Evolutionary conservation across 2,329 filamentous ascomycete genomes (phyloP), one percentile per base, ranked within the genome.

Genomic region (Fusarium verrucosum): DNA sequence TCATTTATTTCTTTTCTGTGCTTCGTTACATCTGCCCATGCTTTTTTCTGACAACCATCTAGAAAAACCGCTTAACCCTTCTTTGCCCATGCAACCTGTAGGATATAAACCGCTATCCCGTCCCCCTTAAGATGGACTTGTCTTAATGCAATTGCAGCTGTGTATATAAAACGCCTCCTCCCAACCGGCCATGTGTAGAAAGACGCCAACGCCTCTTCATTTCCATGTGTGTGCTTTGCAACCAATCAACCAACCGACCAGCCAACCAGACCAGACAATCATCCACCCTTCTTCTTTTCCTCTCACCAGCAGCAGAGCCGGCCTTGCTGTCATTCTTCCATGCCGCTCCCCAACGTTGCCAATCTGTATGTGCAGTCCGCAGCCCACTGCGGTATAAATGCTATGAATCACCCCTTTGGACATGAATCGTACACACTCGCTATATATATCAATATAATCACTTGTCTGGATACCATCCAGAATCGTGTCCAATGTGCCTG

Each of bases 161-260:
- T 70, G 63, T 69, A 66, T 71, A 71, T 70, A 69, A 69, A 71
- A 72, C 70, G 70, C 70, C 70, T 65, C 66, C 54, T 60, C 58
- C 65, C 54, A 52, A 66, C 62, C 62, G 52, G 57, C 61, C 70
- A 70, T 68, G 62, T 70, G 60, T 69, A 69, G 64, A 69, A 66
- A 72, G 69, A 71, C 68, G 63, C 68, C 69, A 70, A 72, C 69
- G 69, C 70, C 69, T 68, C 62, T 68, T 52, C 54, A 35, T 61
- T 69, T 70, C 47, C 65, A 52, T 67, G 59, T 54, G 59, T 54
- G 50, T 70, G 54, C 51, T 60, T 32, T 59, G 50, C 52, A 64
- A 59, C 37, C 50, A 62, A 59, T 26, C 56, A 40, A 36, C 53
- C 68, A 53, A 7, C 32, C 41, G 28, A 4, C 13, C 10, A 13